phyloP scores from a whole-genome alignment of 2,329 filamentous ascomycete species.

The Xylaria sp. region DNA sequence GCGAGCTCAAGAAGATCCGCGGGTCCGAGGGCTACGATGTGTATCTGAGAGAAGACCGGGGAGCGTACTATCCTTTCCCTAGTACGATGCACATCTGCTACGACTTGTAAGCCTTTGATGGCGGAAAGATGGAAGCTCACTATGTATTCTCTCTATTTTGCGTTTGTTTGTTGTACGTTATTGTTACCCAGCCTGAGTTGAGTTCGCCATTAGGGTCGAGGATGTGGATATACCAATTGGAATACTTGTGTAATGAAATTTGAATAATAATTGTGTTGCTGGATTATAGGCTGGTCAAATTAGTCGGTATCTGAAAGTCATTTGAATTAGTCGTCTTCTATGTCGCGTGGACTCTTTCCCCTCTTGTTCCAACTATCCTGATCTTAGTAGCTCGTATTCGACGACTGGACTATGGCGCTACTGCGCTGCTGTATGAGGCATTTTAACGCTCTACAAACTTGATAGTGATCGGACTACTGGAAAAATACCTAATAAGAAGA shows the following conservation, averaged over 20 bases:
- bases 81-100: constrained; percentile 53
- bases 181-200: neutral
- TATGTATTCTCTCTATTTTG: neutral
- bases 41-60: constrained; percentile 75
- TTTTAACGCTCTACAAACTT: neutral
- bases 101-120: constrained; percentile 35
- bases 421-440: neutral
- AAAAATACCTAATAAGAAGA: neutral
- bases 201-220: neutral
- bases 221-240: constrained; percentile 27
- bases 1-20: constrained; percentile 72
- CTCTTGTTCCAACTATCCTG: neutral
- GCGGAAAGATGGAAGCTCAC: neutral
- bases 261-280: neutral
- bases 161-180: constrained; percentile 6
- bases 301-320: neutral
- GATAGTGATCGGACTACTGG: neutral
- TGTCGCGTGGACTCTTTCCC: neutral
- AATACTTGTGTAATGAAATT: constrained; percentile 9
- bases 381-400: neutral
- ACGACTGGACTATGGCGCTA: neutral
- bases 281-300: neutral
- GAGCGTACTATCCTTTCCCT: constrained; percentile 59
- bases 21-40: constrained; percentile 64
- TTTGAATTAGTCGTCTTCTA: neutral